Percentiles rank a stretch among this genome's conserved stretches.
These are phyloP conservation scores for Colletotrichum sp. DNA, from an alignment of 2,329 filamentous ascomycete genomes.

Conservation along the genomic window DNA sequence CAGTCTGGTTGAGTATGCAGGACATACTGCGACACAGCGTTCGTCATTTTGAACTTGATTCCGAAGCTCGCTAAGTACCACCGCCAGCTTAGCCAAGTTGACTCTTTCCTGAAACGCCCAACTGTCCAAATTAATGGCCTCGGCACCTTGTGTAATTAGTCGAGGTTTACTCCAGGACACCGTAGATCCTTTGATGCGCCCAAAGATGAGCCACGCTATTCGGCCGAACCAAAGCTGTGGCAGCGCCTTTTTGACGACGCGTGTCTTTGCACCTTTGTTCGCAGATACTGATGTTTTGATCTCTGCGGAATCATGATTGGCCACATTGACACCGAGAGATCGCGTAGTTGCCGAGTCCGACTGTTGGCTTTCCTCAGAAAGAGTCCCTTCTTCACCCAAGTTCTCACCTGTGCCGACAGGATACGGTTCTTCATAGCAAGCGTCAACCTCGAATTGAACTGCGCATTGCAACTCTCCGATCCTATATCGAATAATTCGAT, in stretches of 20 bases:
- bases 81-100: neutral
- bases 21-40: neutral
- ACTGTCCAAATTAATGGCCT: fast-evolving
- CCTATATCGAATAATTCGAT: neutral
- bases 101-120: neutral
- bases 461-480: neutral
- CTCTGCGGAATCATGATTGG: neutral
- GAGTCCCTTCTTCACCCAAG: neutral
- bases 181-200: neutral
- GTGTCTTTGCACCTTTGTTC: too few relatives aligned
- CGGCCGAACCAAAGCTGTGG: neutral
- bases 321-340: neutral
- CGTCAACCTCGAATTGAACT: neutral
- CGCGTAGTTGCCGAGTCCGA: neutral
- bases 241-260: neutral
- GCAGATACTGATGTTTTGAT: neutral
- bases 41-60: neutral
- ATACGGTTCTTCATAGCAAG: neutral
- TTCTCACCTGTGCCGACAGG: neutral
- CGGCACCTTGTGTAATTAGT: neutral
- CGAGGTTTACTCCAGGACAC: neutral
- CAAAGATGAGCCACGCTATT: neutral
- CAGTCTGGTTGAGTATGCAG: neutral
- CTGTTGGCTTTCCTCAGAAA: too few relatives aligned
- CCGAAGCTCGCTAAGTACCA: neutral